Percentiles rank a stretch among this genome's conserved stretches.
Evolutionary conservation across 768 basidiomycete genomes (phyloP).

Genomic region (Pleurotus pulmonarius): DNA sequence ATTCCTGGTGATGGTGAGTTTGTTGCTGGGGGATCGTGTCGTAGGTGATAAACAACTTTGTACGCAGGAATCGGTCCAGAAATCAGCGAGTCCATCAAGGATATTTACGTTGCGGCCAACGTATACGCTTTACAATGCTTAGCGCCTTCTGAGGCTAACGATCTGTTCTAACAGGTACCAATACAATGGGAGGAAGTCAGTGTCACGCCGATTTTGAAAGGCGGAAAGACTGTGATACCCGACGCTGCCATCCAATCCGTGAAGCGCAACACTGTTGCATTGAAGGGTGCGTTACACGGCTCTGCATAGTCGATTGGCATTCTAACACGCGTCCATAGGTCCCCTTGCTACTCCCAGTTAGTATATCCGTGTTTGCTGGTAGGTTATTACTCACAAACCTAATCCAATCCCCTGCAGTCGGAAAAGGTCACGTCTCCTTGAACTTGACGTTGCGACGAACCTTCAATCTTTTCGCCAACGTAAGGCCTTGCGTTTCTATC

Average conservation of each 20-base stretch:
- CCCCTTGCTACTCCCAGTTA: conserved; percentile 96
- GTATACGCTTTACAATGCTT: conserved; percentile 33
- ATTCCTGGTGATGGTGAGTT: conserved; percentile 92
- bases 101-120: conserved; percentile 86
- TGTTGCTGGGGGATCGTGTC: conserved; percentile 5
- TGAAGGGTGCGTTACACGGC: conserved; percentile 66
- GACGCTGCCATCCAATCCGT: conserved; percentile 87
- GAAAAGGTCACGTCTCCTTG: conserved; percentile 97
- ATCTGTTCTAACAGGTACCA: conserved; percentile 62
- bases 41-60: conserved; percentile 10
- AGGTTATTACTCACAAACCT: conserved; percentile 1
- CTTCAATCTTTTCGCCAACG: conserved; percentile 98
- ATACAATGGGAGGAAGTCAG: conserved; percentile 99
- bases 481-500: conserved; percentile 94
- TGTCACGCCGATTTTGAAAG: conserved; percentile 90
- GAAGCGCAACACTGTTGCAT: conserved; percentile 94
- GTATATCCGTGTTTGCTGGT: conserved; percentile 23
- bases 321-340: conserved; percentile 38
- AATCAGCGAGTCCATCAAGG: conserved; percentile 93
- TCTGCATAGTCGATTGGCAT: conserved; percentile 1
- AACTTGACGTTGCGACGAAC: conserved; percentile 96
- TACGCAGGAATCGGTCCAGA: conserved; percentile 92
- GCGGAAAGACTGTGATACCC: conserved; percentile 96
- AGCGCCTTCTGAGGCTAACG: neutral
- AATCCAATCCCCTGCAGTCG: conserved; percentile 51